Conservation (phyloP, 495 filamentous ascomycete species). For the Penicillium odoratum region DNA sequence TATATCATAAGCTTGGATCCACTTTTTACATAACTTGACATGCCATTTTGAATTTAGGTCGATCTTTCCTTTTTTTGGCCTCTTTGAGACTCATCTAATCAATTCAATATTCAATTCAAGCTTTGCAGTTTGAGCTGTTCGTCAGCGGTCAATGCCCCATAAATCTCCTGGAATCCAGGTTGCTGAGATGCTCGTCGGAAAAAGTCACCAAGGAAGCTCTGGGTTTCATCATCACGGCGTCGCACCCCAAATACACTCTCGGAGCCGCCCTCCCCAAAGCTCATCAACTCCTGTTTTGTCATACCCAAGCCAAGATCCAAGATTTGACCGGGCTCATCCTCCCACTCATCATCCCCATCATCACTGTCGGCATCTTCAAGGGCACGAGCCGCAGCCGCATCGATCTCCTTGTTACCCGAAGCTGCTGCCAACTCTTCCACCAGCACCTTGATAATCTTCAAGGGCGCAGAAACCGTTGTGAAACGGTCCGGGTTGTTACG, state of each 20-base stretch:
- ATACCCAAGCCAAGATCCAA: slow-evolving; percentile 69
- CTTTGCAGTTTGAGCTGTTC: slow-evolving; percentile 71
- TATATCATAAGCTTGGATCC: background rate
- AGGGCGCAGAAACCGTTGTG: slow-evolving; percentile 79
- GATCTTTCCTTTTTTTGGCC: background rate
- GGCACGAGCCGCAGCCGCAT: slow-evolving; percentile 54
- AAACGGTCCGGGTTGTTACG: slow-evolving; percentile 83
- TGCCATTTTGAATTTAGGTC: too few relatives aligned
- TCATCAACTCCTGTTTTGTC: slow-evolving; percentile 76
- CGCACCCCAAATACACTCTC: slow-evolving; percentile 56
- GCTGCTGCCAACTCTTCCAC: slow-evolving; percentile 74
- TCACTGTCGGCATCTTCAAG: slow-evolving; percentile 59
- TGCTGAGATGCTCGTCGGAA: slow-evolving; percentile 73
- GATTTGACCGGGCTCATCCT: slow-evolving; percentile 71
- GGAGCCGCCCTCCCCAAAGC: slow-evolving; percentile 59
- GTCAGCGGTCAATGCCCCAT: slow-evolving; percentile 62
- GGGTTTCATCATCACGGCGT: slow-evolving; percentile 87
- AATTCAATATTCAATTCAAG: slow-evolving; percentile 21
- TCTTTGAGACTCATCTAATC: background rate
- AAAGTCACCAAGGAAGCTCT: slow-evolving; percentile 77
- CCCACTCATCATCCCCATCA: slow-evolving; percentile 78
- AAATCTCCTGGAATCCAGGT: slow-evolving; percentile 73
- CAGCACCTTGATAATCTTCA: slow-evolving; percentile 96
- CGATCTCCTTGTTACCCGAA: slow-evolving; percentile 59
- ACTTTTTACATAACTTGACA: background rate